Evolutionary conservation across 2,329 filamentous ascomycete species (phyloP), one percentile per base, ranked within the genome.

Genomic region (Stachybotrys echinatus): DNA sequence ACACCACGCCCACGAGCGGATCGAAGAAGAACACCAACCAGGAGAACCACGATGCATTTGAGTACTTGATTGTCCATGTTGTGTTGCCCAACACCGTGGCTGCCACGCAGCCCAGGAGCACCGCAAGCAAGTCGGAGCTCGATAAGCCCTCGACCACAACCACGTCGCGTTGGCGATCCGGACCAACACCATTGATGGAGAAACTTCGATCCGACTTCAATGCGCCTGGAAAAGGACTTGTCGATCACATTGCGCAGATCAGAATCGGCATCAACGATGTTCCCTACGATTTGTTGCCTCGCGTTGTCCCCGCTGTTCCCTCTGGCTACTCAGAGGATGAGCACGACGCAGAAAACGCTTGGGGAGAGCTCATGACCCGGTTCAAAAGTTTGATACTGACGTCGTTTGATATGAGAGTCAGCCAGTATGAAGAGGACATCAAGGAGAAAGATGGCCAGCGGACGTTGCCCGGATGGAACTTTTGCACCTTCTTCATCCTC

Each of bases 401-500:
- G 6, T 95, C 92, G 2, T 99, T 99, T 64, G 92, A 97, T 69
- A 77, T 85, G 58, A 83, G 94, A 8, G 94, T 99, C 1, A 84
- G 82, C 19, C 92, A 97, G 61, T 99, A 99, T 65, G 94, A 99
- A 67, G 92, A 96, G 52, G 94, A 99, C 58, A 96, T 99, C 58
- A 88, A 89, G 54, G 94, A 96, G 66, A 94, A 92, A 62, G 92
- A 97, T 59, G 81, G 86, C 1, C 92, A 97, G 65, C 81, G 92
- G 44, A 85, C 77, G 31, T 72, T 99, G 18, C 94, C 94, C 0
- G 94, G 94, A 0, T 99, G 94, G 94, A 99, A 99, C 63, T 99
- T 99, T 65, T 97, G 94, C 69, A 99, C 94, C 0, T 99, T 99
- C 65, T 99, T 99, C 65, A 92, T 99, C 17, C 77, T 99, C 8